A percentile compares a stretch with the other conserved stretches of the same genome.
phyloP scores from a whole-genome alignment of 2,329 filamentous ascomycete species.

The Chalaropsis thielavioides region DNA sequence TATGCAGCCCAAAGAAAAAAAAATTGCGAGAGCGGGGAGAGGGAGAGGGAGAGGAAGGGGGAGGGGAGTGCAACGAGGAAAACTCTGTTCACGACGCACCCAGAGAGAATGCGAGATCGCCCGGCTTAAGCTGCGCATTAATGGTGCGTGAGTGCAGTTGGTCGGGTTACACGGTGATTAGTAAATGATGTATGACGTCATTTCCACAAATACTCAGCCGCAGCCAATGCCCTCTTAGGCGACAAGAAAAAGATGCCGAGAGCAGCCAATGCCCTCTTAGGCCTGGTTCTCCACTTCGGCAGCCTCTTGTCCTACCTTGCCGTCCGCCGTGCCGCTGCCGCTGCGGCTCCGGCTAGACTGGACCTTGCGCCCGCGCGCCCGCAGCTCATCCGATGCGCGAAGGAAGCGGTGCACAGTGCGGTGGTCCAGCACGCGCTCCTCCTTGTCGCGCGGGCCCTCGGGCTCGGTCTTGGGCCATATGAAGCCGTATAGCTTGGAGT shows the following conservation, averaged over 20 bases:
- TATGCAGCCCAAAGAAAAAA: slow-evolving; percentile 1
- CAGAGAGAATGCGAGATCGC: background rate
- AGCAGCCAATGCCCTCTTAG: too few species aligned
- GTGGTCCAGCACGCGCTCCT: slow-evolving; percentile 64
- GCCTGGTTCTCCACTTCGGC: background rate
- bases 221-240: too few species aligned
- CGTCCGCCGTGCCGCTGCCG: background rate
- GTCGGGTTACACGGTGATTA: background rate
- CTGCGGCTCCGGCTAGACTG: slow-evolving; percentile 1
- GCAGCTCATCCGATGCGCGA: slow-evolving; percentile 51
- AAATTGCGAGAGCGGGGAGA: background rate
- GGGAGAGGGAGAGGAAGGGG: background rate
- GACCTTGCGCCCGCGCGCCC: slow-evolving; percentile 29
- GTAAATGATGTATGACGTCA: background rate
- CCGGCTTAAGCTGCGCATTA: background rate
- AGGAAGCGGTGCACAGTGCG: slow-evolving; percentile 78
- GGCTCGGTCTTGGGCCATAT: slow-evolving; percentile 91
- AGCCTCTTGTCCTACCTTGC: too few species aligned
- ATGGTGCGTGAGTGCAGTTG: background rate
- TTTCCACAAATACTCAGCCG: background rate
- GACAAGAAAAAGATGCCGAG: too few species aligned
- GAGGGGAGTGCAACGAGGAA: background rate
- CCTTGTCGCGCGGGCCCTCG: slow-evolving; percentile 57
- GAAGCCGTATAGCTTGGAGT: slow-evolving; percentile 90
- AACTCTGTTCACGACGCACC: background rate